phyloP scores from a whole-genome alignment of 1,139 yeast genomes.

The Ogataea hybrid region DNA sequence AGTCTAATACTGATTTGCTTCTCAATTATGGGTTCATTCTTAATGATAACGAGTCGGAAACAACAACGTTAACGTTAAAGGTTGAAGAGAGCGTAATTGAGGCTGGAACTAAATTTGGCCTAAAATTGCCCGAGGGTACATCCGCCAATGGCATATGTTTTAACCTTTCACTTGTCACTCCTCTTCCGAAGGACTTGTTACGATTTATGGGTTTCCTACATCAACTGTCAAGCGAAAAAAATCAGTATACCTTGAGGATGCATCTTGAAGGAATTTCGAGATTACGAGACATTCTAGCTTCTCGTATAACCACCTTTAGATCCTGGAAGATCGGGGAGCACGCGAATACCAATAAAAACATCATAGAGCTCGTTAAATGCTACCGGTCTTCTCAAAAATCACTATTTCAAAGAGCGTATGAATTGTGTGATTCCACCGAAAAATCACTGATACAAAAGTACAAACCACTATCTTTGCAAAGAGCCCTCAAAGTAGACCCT shows the following conservation, averaged over 20 bases:
- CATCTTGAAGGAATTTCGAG: constrained; percentile 59
- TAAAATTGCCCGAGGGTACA: constrained; percentile 41
- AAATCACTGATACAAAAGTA: constrained; percentile 45
- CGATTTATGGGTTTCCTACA: constrained; percentile 52
- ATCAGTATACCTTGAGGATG: constrained; percentile 46
- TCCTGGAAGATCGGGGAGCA: constrained; percentile 14
- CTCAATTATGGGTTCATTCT: constrained; percentile 70
- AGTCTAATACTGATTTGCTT: constrained; percentile 75
- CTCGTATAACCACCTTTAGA: constrained; percentile 41
- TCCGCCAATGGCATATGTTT: constrained; percentile 34
- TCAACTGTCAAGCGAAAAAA: constrained; percentile 34
- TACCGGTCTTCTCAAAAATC: constrained; percentile 46
- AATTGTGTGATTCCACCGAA: constrained; percentile 48
- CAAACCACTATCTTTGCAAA: constrained; percentile 53
- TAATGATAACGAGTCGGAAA: constrained; percentile 59
- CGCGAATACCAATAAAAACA: constrained; percentile 11
- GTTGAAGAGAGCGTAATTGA: constrained; percentile 21
- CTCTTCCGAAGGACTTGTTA: constrained; percentile 47
- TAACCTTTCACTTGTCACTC: constrained; percentile 15
- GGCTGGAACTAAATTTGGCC: constrained; percentile 23
- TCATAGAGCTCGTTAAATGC: constrained; percentile 34
- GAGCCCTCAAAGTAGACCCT: constrained; percentile 53
- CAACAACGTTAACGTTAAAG: constrained; percentile 44
- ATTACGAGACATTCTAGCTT: constrained; percentile 49
- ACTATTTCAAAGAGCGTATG: constrained; percentile 45